Evolutionary conservation across 441 rosid species (phyloP).

Genomic region (Cnidoscolus chayamansa): DNA sequence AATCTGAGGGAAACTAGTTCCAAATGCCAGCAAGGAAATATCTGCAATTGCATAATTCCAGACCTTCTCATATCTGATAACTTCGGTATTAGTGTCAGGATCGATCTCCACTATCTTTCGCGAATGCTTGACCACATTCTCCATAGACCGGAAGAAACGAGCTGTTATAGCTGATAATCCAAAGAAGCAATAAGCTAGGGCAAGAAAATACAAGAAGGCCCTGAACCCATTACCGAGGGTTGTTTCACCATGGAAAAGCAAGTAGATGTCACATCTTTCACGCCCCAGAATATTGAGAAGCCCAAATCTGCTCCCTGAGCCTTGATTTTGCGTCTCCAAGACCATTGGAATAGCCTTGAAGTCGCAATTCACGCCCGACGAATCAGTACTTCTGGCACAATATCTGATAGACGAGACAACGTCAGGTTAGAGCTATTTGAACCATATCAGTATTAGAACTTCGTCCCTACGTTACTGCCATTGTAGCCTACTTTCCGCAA

Average conservation of each 20-base stretch:
- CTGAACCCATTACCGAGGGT: conserved; percentile 41
- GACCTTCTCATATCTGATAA: conserved; percentile 58
- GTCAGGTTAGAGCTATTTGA: no score
- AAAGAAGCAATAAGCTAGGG: conserved; percentile 76
- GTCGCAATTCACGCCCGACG: background rate
- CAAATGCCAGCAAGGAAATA: conserved; percentile 80
- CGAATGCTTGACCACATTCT: conserved; percentile 80
- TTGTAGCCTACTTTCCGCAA: background rate
- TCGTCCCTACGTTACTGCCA: background rate
- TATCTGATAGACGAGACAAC: background rate
- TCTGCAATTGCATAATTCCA: conserved; percentile 94
- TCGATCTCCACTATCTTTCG: conserved; percentile 64
- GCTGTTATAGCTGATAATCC: conserved; percentile 89
- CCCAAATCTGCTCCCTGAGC: conserved; percentile 22
- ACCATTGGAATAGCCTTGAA: conserved; percentile 28
- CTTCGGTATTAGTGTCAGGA: conserved; percentile 48
- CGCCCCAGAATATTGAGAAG: conserved; percentile 27
- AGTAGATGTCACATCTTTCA: conserved; percentile 58
- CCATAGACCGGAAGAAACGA: conserved; percentile 83
- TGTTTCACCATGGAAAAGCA: conserved; percentile 56
- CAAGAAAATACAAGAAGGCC: conserved; percentile 51
- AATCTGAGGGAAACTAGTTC: conserved; percentile 96
- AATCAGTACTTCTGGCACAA: background rate
- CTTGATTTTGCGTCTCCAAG: conserved; percentile 22
- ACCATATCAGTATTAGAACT: no score